A percentile compares a stretch with the other conserved stretches of the same genome.
These are phyloP conservation scores for Candida cerambycidarum DNA, from an alignment of 805 yeast genomes.

Conservation along the genomic window DNA sequence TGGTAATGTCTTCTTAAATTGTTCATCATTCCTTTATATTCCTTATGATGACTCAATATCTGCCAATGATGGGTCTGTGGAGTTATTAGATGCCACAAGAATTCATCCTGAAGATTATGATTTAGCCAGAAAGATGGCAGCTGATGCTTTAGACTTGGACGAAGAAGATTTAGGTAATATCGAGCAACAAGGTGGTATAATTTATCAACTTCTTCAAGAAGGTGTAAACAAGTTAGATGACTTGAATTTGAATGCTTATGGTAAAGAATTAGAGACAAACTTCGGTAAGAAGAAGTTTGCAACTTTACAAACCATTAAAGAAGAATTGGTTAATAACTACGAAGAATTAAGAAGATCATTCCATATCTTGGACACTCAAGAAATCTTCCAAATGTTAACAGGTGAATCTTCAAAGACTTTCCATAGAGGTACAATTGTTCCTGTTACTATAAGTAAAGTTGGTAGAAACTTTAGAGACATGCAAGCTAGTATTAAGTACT, in stretches of 20 bases:
- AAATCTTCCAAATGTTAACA: slow-evolving; percentile 84
- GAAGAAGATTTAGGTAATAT: slow-evolving; percentile 86
- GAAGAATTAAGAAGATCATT: slow-evolving; percentile 80
- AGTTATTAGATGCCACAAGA: slow-evolving; percentile 88
- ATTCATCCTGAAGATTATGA: slow-evolving; percentile 98
- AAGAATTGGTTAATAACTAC: slow-evolving; percentile 83
- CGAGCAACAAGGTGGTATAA: slow-evolving; percentile 80
- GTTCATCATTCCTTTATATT: slow-evolving; percentile 85
- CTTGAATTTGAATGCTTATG: slow-evolving; percentile 85
- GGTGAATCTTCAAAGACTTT: slow-evolving; percentile 78
- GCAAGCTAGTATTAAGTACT: slow-evolving; percentile 42
- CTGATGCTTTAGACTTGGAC: slow-evolving; percentile 93
- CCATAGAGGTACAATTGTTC: slow-evolving; percentile 66
- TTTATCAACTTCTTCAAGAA: slow-evolving; percentile 67
- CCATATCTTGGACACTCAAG: slow-evolving; percentile 62
- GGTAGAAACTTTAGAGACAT: slow-evolving; percentile 59
- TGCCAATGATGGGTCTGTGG: slow-evolving; percentile 61
- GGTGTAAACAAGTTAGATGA: slow-evolving; percentile 79
- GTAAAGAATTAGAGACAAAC: slow-evolving; percentile 76
- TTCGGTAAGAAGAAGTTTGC: slow-evolving; percentile 74
- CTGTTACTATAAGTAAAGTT: slow-evolving; percentile 71
- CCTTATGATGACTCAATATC: slow-evolving; percentile 60
- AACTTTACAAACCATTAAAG: slow-evolving; percentile 79
- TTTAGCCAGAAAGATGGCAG: slow-evolving; percentile 94
- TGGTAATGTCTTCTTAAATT: slow-evolving; percentile 82